phyloP scores from a whole-genome alignment of 179 eudicot species.

The Silene vulgaris region DNA sequence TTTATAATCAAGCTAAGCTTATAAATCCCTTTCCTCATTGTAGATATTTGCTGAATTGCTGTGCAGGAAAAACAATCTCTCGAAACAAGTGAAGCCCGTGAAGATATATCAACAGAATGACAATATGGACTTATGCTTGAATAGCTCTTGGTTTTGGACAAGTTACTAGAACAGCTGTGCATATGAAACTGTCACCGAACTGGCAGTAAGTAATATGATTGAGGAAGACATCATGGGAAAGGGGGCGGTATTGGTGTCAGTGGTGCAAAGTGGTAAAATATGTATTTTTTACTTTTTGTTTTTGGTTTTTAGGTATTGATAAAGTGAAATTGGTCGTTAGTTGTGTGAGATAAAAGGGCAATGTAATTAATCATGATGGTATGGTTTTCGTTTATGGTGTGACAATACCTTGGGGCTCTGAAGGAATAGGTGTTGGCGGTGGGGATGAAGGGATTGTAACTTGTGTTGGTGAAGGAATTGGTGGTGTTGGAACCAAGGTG shows the following conservation, averaged over 20 bases:
- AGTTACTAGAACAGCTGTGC: background rate
- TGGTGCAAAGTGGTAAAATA: background rate
- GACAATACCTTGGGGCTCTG: background rate
- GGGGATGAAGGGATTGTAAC: background rate
- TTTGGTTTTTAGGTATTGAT: background rate
- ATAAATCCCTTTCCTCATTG: background rate
- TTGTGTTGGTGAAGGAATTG: background rate
- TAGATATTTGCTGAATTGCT: background rate
- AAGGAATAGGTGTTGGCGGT: slow-evolving; percentile 1
- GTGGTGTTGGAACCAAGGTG: slow-evolving; percentile 4
- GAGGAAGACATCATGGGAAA: background rate
- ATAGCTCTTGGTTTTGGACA: background rate
- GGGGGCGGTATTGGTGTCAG: background rate
- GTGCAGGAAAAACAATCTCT: background rate
- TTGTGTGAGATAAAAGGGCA: background rate
- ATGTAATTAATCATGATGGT: background rate
- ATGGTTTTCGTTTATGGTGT: background rate
- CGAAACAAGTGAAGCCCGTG: background rate
- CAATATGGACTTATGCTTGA: background rate
- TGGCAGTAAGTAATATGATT: background rate
- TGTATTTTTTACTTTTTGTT: background rate
- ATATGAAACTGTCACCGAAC: background rate
- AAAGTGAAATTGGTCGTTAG: background rate
- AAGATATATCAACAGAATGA: background rate
- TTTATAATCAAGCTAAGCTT: background rate